Conservation (phyloP, 2,329 filamentous ascomycete genomes). For the Fusarium fujikuroi region DNA sequence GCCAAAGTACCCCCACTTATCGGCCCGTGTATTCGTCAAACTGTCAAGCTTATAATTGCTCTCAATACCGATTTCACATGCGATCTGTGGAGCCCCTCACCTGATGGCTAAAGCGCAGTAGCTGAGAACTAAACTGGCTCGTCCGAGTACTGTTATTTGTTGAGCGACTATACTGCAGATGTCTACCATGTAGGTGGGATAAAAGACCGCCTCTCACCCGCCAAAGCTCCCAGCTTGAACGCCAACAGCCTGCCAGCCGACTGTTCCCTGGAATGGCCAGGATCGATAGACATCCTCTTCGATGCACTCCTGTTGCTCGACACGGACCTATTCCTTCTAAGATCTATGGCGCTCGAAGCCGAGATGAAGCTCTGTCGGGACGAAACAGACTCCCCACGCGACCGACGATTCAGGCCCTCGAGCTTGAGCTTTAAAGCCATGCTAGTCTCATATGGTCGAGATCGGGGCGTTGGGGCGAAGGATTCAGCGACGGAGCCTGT, state of each 20-base stretch:
- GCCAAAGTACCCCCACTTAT: too few relatives aligned
- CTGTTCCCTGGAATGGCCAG: background rate
- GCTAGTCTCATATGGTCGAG: constrained; percentile 9
- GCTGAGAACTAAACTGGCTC: background rate
- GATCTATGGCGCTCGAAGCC: background rate
- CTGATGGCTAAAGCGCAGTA: too few relatives aligned
- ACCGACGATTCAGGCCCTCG: constrained; percentile 6
- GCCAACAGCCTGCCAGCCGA: constrained; percentile 26
- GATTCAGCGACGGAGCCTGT: background rate
- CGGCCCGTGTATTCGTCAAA: too few relatives aligned
- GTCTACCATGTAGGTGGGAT: background rate
- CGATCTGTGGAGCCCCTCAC: too few relatives aligned
- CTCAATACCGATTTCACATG: too few relatives aligned
- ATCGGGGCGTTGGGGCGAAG: background rate
- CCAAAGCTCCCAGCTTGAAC: constrained; percentile 35
- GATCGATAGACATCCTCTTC: constrained; percentile 4
- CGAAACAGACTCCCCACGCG: background rate
- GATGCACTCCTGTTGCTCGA: background rate
- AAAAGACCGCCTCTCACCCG: constrained; percentile 5
- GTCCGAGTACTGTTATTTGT: background rate
- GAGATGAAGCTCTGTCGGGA: constrained; percentile 15
- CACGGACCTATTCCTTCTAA: constrained; percentile 20
- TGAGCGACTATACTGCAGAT: background rate
- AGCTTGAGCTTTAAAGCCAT: constrained; percentile 11
- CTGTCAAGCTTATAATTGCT: too few relatives aligned